Evolutionary conservation across 2,329 filamentous ascomycete species (phyloP), one percentile per base, ranked within the genome.

Genomic region (Diplodia corticola): DNA sequence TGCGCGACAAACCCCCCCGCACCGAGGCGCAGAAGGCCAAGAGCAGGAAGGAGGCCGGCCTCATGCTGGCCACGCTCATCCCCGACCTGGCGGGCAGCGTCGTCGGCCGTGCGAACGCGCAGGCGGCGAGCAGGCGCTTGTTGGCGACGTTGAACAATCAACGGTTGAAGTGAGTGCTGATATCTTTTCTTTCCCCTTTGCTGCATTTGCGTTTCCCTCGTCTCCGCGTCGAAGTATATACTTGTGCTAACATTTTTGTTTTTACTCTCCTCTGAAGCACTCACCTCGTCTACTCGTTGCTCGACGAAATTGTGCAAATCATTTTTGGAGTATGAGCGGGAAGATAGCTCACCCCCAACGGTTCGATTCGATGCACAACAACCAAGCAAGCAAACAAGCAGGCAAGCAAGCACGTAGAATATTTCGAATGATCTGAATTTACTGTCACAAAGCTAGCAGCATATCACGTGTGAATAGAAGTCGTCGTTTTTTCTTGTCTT

Each of bases 21-120:
- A 92, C 89, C 0, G 73, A 82, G 3, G 84, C 85, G 1, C 91
- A 98, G 72, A 95, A 92, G 80, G 85, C 88, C 60, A 90, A 88
- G 77, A 96, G 91, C 68, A 85, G 91, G 68, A 91, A 89, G 9
- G 95, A 98, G 78, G 95, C 96, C 6, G 92, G 91, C 67, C 80
- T 97, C 26, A 91, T 98, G 83, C 84, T 99, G 57, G 92, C 91
- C 10, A 96, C 93, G 10, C 84, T 99, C 59, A 84, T 99, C 22
- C 95, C 95, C 2, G 95, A 99, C 76, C 76, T 99, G 66, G 94
- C 92, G 9, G 93, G 90, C 7, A 97, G 91, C 78, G 96, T 99
- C 6, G 96, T 99, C 17, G 95, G 95, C 4, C 86, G 93, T 73
- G 86, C 89, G 50, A 99, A 99, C 80, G 95, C 96, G 17, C 91